phyloP scores from a whole-genome alignment of 1,139 yeast genomes.

The Magnusiomyces paraingens region DNA sequence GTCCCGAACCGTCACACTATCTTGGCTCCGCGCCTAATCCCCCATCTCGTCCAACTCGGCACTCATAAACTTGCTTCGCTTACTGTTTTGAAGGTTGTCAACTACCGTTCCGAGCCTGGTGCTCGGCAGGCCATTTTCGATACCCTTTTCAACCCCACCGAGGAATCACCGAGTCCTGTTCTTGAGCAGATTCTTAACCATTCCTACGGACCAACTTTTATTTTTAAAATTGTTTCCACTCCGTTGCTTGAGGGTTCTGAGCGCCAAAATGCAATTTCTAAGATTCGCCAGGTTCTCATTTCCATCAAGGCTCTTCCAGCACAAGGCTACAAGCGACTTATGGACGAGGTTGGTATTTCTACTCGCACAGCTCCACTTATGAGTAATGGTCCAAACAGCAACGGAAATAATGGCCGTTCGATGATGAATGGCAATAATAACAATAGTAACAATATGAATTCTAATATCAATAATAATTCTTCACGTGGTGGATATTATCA shows the following conservation, averaged over 20 bases:
- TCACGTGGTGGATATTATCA: background rate
- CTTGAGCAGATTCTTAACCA: constrained; percentile 49
- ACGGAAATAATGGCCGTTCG: background rate
- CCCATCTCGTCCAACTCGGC: constrained; percentile 59
- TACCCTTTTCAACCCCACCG: constrained; percentile 44
- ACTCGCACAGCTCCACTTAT: constrained; percentile 12
- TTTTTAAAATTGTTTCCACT: constrained; percentile 57
- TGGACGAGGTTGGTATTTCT: constrained; percentile 84
- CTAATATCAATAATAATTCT: background rate
- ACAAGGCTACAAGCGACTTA: constrained; percentile 76
- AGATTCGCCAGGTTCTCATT: constrained; percentile 55
- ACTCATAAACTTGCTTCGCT: constrained; percentile 83
- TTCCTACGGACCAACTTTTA: constrained; percentile 76
- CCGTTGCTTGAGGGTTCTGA: constrained; percentile 37
- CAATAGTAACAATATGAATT: constrained; percentile 2
- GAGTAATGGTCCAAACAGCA: constrained; percentile 1
- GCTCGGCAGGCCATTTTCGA: constrained; percentile 60
- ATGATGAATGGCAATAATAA: background rate
- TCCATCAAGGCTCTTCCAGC: constrained; percentile 50
- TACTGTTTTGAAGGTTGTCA: constrained; percentile 73
- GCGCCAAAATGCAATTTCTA: constrained; percentile 51
- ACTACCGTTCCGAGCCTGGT: constrained; percentile 51
- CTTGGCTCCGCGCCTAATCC: constrained; percentile 52
- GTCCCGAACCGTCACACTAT: constrained; percentile 51
- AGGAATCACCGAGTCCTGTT: constrained; percentile 33